Conservation (phyloP, 2,329 filamentous ascomycete species). For the Sclerotinia trifoliorum region DNA sequence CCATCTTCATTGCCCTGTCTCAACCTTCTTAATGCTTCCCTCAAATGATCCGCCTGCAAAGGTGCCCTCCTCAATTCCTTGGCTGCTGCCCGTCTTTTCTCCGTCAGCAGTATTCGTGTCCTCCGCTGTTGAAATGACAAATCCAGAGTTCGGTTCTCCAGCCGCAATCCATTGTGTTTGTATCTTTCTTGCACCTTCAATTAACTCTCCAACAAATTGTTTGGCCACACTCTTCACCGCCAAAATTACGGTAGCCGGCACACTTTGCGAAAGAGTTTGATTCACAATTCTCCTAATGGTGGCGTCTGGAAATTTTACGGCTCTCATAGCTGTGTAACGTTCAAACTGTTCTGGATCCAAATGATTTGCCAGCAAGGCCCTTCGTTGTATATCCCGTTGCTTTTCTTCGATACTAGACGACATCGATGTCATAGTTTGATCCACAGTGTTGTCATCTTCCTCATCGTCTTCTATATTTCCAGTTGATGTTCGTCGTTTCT, state of each 20-base stretch:
- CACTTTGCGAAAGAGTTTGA: conserved; percentile 76
- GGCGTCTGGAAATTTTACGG: conserved; percentile 65
- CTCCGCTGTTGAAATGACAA: conserved; percentile 45
- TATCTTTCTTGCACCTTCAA: conserved; percentile 68
- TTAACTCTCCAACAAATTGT: conserved; percentile 72
- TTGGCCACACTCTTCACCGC: conserved; percentile 76
- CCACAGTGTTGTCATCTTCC: conserved; percentile 45
- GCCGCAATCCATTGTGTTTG: conserved; percentile 69
- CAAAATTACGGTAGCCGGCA: conserved; percentile 69
- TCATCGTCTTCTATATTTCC: conserved; percentile 52
- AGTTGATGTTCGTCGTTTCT: conserved; percentile 44
- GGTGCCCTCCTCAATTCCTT: conserved; percentile 52
- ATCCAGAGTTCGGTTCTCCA: conserved; percentile 56
- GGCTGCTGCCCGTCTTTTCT: conserved; percentile 30
- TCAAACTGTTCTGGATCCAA: conserved; percentile 67
- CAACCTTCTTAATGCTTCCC: conserved; percentile 70
- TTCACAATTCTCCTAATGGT: conserved; percentile 76
- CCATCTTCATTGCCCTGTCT: conserved; percentile 62
- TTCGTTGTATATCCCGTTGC: conserved; percentile 56
- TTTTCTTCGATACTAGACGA: conserved; percentile 65
- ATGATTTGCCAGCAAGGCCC: conserved; percentile 61
- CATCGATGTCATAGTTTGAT: conserved; percentile 41
- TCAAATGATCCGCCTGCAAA: conserved; percentile 69
- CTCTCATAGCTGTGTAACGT: conserved; percentile 69
- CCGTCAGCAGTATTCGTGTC: conserved; percentile 23